phyloP scores from a whole-genome alignment of 2,329 filamentous ascomycete genomes.

The Diplodia scrobiculata region DNA sequence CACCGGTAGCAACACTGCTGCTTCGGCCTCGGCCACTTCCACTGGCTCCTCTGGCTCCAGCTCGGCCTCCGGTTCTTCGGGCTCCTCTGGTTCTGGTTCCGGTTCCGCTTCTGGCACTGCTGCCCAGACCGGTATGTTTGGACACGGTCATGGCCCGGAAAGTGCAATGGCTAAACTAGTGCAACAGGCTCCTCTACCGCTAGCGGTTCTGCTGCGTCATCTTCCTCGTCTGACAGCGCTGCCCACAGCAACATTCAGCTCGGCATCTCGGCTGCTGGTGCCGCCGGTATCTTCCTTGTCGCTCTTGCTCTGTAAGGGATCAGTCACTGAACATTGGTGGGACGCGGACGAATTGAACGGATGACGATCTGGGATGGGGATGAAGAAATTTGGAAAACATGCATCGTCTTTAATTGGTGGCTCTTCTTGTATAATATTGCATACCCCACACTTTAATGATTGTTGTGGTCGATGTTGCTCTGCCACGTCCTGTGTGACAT shows the following conservation, averaged over 20 bases:
- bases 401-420: conserved; percentile 9
- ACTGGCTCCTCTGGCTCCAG: conserved; percentile 33
- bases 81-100: conserved; percentile 33
- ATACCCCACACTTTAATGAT: conserved; percentile 6
- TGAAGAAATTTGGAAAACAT: conserved; percentile 17
- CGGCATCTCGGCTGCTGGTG: conserved; percentile 38
- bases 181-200: conserved; percentile 31
- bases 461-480: not conserved
- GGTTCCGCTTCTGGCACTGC: conserved; percentile 32
- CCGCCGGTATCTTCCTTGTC: conserved; percentile 43
- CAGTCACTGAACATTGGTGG: not conserved
- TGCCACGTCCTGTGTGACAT: not conserved
- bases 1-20: conserved; percentile 33
- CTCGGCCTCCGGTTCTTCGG: conserved; percentile 17
- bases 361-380: conserved; percentile 1
- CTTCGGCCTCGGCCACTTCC: conserved; percentile 34
- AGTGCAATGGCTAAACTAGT: not conserved
- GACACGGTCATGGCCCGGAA: too few species aligned
- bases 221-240: conserved; percentile 38
- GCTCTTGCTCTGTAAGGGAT: conserved; percentile 43
- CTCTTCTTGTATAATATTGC: conserved; percentile 6
- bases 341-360: conserved; percentile 9
- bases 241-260: conserved; percentile 37
- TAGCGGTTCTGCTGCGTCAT: conserved; percentile 32
- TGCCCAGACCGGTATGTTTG: conserved; percentile 10